Conservation (phyloP, 202 grass and related monocot genomes). For the Panicum hallii region DNA sequence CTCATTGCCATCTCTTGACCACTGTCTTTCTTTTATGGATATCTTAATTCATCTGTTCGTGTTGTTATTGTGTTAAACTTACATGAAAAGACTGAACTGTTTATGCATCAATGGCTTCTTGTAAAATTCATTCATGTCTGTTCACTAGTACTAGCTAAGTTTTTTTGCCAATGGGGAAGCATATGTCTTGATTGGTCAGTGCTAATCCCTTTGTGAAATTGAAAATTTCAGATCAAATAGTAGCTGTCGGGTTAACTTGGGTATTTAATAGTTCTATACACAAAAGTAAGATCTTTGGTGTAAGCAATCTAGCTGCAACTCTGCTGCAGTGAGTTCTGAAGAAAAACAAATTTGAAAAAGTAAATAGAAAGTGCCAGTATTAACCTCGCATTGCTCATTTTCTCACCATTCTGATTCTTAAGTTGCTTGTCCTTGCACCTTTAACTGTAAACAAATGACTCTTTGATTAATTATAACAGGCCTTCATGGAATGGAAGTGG, state of each 20-base stretch:
- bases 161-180: too few relatives aligned
- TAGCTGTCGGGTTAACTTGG: background rate
- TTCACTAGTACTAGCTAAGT: too few relatives aligned
- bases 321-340: background rate
- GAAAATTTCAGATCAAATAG: background rate
- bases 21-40: background rate
- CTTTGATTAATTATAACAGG: conserved; percentile 53
- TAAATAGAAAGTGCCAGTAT: conserved; percentile 4
- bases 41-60: conserved; percentile 18
- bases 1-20: conserved; percentile 32
- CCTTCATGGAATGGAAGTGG: conserved; percentile 77
- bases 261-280: conserved; percentile 20
- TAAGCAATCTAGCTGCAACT: conserved; percentile 11
- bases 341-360: background rate
- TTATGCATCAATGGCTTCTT: conserved; percentile 5
- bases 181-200: conserved; percentile 18
- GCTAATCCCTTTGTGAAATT: background rate
- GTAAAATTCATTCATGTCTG: too few relatives aligned
- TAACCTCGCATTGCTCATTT: conserved; percentile 34
- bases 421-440: conserved; percentile 12
- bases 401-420: conserved; percentile 16
- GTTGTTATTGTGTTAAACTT: conserved; percentile 27
- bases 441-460: conserved; percentile 17
- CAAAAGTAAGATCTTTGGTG: conserved; percentile 16
- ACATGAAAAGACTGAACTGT: conserved; percentile 11